Percentiles rank a stretch among this genome's conserved stretches.
These are phyloP conservation scores for Phytophthora agathidicida DNA, from an alignment of 352 stramenopile species.

Conservation along the genomic window DNA sequence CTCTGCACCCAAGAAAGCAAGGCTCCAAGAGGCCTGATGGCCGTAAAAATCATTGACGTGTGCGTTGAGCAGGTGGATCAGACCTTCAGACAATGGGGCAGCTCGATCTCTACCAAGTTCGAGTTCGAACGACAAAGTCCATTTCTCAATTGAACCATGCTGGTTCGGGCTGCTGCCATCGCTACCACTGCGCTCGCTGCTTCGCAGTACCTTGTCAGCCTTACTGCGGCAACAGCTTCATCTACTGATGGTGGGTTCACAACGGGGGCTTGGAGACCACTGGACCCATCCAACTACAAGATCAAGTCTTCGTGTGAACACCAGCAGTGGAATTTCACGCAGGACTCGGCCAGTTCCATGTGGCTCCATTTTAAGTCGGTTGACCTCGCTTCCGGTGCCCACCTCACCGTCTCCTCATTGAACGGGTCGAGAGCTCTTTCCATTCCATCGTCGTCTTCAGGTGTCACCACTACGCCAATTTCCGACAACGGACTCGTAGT, in stretches of 20 bases:
- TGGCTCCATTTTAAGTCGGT: conserved; percentile 51
- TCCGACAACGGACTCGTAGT: conserved; percentile 40
- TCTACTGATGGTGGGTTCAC: conserved; percentile 40
- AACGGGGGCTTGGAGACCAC: conserved; percentile 35
- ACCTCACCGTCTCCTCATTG: conserved; percentile 43
- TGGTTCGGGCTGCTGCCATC: conserved; percentile 1
- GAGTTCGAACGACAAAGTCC: conserved; percentile 3
- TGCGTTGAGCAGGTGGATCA: conserved; percentile 10
- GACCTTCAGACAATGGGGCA: not conserved
- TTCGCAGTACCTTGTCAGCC: conserved; percentile 2
- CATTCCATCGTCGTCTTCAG: conserved; percentile 25
- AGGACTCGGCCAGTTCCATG: conserved; percentile 46
- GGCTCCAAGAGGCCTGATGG: not conserved
- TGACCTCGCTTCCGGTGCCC: conserved; percentile 34
- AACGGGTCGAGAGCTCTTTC: conserved; percentile 39
- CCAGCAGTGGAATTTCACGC: conserved; percentile 57
- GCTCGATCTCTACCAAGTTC: conserved; percentile 6
- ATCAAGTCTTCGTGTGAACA: conserved; percentile 43
- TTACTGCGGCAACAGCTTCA: not conserved
- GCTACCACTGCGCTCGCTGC: not conserved
- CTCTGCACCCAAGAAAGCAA: conserved; percentile 9
- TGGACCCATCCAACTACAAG: conserved; percentile 41
- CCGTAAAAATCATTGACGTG: conserved; percentile 11
- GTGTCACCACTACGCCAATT: conserved; percentile 40
- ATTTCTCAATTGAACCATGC: conserved; percentile 11